Base-by-base conservation (phyloP, 306 rosid species). In the Prinsepia uniflora region DNA sequence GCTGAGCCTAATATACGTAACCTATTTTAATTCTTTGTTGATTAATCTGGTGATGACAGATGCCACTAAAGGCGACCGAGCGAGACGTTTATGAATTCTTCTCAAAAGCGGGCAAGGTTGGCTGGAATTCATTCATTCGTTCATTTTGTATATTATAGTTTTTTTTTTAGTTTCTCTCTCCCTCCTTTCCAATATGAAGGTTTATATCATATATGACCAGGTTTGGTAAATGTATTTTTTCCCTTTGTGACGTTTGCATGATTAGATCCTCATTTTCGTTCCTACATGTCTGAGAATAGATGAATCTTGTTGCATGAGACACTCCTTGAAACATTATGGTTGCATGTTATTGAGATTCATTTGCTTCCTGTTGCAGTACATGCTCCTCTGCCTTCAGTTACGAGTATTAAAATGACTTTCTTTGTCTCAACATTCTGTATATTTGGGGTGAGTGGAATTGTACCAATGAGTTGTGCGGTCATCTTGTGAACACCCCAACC, bases 61-160 rank as follows among this genome's bases (percentile, higher is more conserved):
- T 94, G 97, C 97, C 99, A n/a, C 70, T 94, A 61, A 94, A 94
- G 83, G 99, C 99, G 65, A 84, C 92, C 0, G 99, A 94, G 84
- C 85, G 96, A 80, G 97, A 94, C 78, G 97, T 76, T 46, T 94
- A 89, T 7, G 97, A 94, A 69, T 91, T 91, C 72, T 94, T 94
- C 85, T 87, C 97, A 53, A 94, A 89, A 81, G 97, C 97, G 19
- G 99, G 99, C 84, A 94, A 94, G 99, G 99, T 94, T 44, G 73
- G 94, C 80, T 68, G 39, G 49, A 48, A 15, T 42, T 41, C 17
- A 44, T 67, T 13, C 42, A 18, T 69, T 53, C 42, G 15, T 56
- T 46, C 12, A 20, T 67, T 13, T 12, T 48, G 59, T 47, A 13
- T 19, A 24, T 68, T 73, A 15, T 39, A 40, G 36, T 30, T 14